Evolutionary conservation across 371 early-diverging fungal species (phyloP), one percentile per base, ranked within the genome.

Genomic region (Chytridiales sp.): DNA sequence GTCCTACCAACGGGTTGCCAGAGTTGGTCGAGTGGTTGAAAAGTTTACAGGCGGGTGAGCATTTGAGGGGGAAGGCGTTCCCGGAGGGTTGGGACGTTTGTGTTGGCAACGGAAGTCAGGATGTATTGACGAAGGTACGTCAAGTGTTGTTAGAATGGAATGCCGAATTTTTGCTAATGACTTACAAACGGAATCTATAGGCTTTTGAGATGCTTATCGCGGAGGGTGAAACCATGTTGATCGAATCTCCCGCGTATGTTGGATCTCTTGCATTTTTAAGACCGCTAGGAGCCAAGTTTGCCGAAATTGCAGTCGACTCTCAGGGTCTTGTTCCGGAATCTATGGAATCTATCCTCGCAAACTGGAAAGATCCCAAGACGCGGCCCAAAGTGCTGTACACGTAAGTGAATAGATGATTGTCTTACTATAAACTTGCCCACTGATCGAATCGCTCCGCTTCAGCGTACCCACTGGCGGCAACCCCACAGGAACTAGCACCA

Each of bases 171-270:
- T n/a, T n/a, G n/a, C n/a, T n/a, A n/a, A n/a, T n/a, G n/a, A n/a
- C n/a, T n/a, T n/a, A n/a, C n/a, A n/a, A n/a, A n/a, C n/a, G n/a
- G n/a, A n/a, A n/a, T n/a, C 43, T n/a, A 34, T 22, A 68, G 80
- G 88, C 89, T 0, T 75, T 89, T 30, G 87, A 90, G 47, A 85
- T 86, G 85, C 60, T 89, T 21, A 71, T 87, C 15, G 70, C 71
- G 24, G 78, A 81, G 4, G 89, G 87, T 13, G 81, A 82, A 27
- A 75, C 80, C 11, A 32, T 92, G 1, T 72, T 92, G 34, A 77
- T 88, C 21, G 92, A 92, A 56, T 74, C 82, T 0, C 91, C 91
- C 3, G 78, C 87, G 4, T 92, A 90, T 56, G 86, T 85, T 4
- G 91, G 91, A 26, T 77, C 81, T 8, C 69, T 90, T n/a, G 79